Conservation (phyloP, 805 yeast genomes). For the Nakazawaea anatomiae region DNA sequence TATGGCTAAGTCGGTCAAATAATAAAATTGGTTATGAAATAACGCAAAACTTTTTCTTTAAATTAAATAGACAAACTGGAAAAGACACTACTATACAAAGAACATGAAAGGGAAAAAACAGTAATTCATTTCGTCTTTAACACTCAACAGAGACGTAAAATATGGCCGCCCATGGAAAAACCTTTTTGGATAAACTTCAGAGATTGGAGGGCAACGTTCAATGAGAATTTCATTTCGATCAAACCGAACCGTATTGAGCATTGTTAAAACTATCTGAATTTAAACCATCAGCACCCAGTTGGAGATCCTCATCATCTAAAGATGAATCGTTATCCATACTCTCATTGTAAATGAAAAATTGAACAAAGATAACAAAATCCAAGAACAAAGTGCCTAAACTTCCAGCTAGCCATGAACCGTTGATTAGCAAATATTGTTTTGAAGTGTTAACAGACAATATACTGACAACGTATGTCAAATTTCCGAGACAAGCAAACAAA, state of each 20-base stretch:
- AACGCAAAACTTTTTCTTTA: too few species aligned
- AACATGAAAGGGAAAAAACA: too few species aligned
- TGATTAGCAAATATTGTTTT: slow-evolving; percentile 64
- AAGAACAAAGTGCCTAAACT: slow-evolving; percentile 79
- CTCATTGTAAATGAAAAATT: slow-evolving; percentile 73
- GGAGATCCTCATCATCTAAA: slow-evolving; percentile 14
- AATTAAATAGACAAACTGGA: neutral
- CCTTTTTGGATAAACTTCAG: neutral
- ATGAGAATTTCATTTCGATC: neutral
- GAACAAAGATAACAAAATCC: slow-evolving; percentile 80
- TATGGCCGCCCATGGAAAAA: neutral
- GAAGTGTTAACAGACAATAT: slow-evolving; percentile 73
- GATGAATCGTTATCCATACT: slow-evolving; percentile 20
- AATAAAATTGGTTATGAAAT: too few species aligned
- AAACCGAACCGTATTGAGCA: slow-evolving; percentile 2
- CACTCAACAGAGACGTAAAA: too few species aligned
- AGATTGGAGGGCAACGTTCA: too few species aligned
- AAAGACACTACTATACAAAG: too few species aligned
- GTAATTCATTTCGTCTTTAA: too few species aligned
- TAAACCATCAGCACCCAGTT: slow-evolving; percentile 5
- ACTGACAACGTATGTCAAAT: slow-evolving; percentile 82
- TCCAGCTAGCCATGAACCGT: slow-evolving; percentile 91
- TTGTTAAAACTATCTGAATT: neutral
- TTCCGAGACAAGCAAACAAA: slow-evolving; percentile 92
- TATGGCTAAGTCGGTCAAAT: too few species aligned